phyloP scores from a whole-genome alignment of 176 grass and related monocot genomes.

The Zizania latifolia region DNA sequence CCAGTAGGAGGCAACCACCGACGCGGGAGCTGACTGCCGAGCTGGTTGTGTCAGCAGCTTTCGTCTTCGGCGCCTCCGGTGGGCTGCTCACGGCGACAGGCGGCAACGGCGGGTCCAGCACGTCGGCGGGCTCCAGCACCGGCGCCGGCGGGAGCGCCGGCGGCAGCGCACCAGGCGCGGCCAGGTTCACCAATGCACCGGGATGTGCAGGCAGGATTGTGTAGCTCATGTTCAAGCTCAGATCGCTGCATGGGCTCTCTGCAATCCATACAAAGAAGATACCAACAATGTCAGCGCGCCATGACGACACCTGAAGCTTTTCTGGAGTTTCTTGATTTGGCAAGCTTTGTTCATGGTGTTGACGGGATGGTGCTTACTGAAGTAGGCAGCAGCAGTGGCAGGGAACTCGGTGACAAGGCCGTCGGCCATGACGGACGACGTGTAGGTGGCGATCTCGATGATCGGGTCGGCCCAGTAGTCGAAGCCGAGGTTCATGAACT shows the following conservation, averaged over 20 bases:
- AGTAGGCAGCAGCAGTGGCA: conserved; percentile 60
- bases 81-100: conserved; percentile 34
- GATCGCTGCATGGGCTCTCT: conserved; percentile 78
- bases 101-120: conserved; percentile 74
- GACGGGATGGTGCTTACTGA: conserved; percentile 50
- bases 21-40: conserved; percentile 4
- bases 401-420: conserved; percentile 77
- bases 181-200: conserved; percentile 46
- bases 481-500: conserved; percentile 71
- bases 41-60: neutral
- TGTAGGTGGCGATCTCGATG: conserved; percentile 62
- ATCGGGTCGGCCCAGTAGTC: conserved; percentile 80
- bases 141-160: conserved; percentile 62
- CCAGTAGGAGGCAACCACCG: neutral
- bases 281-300: neutral
- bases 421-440: conserved; percentile 32
- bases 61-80: neutral
- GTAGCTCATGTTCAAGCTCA: conserved; percentile 54
- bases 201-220: conserved; percentile 53
- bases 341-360: neutral
- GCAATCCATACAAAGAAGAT: conserved; percentile 20
- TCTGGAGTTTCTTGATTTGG: neutral
- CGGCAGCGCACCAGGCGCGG: conserved; percentile 40
- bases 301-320: neutral
- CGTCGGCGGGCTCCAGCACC: conserved; percentile 52